Evolutionary conservation across 2,329 filamentous ascomycete species (phyloP).

Genomic region (Lecanicillium sp.): DNA sequence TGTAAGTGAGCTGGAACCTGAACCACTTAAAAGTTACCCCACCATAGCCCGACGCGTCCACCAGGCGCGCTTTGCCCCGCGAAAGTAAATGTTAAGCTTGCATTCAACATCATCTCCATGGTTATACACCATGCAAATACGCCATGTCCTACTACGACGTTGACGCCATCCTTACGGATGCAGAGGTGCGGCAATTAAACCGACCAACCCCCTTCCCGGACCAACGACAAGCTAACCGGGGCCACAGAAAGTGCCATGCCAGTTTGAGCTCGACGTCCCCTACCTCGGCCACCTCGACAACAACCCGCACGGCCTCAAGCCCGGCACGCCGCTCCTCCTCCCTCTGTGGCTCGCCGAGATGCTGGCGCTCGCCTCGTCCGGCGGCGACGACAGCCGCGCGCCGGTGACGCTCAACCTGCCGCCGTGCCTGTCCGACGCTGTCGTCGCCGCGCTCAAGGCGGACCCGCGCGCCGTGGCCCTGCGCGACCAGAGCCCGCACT

Average conservation of each 20-base stretch:
- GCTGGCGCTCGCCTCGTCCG: constrained; percentile 64
- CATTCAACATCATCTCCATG: background rate
- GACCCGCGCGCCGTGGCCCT: constrained; percentile 82
- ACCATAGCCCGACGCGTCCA: constrained; percentile 5
- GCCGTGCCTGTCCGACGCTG: constrained; percentile 65
- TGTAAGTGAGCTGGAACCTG: background rate
- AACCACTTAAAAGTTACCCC: background rate
- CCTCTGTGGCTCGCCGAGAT: constrained; percentile 95
- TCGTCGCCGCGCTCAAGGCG: constrained; percentile 85
- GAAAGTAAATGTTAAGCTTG: background rate
- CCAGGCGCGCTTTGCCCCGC: constrained; percentile 6
- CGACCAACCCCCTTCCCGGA: background rate
- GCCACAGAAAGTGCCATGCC: constrained; percentile 83
- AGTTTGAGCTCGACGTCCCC: constrained; percentile 84
- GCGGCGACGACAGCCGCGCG: constrained; percentile 40
- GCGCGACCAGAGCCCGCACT: constrained; percentile 75
- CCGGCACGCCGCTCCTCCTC: constrained; percentile 72
- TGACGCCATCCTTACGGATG: constrained; percentile 77
- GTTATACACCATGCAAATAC: background rate
- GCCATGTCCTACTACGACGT: constrained; percentile 76
- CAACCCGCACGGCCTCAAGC: constrained; percentile 64
- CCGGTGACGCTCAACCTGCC: constrained; percentile 80
- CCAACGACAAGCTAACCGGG: background rate
- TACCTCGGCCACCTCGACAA: constrained; percentile 86
- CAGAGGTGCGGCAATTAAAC: constrained; percentile 54